phyloP scores from a whole-genome alignment of 371 early-diverging fungal genomes.

The Syncephalastrum contaminatum region DNA sequence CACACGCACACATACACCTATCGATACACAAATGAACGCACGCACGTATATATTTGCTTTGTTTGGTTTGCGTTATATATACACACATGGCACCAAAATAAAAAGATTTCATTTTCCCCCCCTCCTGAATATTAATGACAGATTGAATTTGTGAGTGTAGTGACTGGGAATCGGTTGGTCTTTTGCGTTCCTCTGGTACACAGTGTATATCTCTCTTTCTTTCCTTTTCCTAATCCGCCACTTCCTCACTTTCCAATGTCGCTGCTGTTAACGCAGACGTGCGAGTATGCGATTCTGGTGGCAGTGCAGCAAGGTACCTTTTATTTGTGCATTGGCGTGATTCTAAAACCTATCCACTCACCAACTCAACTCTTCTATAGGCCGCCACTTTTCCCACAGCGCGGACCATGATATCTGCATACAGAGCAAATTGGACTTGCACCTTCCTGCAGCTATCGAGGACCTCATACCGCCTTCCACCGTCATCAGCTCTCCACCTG shows the following conservation, averaged over 20 bases:
- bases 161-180: too few relatives aligned
- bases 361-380: slow-evolving; percentile 13
- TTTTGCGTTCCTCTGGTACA: too few relatives aligned
- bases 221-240: slow-evolving; percentile 1
- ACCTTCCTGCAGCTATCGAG: slow-evolving; percentile 40
- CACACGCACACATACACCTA: not conserved
- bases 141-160: too few relatives aligned
- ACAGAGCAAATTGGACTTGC: slow-evolving; percentile 42
- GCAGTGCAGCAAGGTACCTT: slow-evolving; percentile 42
- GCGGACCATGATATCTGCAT: slow-evolving; percentile 31
- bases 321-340: not conserved
- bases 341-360: slow-evolving; percentile 9
- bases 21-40: not conserved
- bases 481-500: slow-evolving; percentile 26
- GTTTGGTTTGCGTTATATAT: not conserved
- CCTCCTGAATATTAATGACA: too few relatives aligned
- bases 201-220: slow-evolving; percentile 1
- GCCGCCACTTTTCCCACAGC: slow-evolving; percentile 34
- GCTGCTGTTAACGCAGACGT: slow-evolving; percentile 45
- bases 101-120: not conserved
- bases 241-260: slow-evolving; percentile 27
- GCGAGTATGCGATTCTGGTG: slow-evolving; percentile 49
- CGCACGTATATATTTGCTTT: too few relatives aligned
- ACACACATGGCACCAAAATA: slow-evolving; percentile 1
- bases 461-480: slow-evolving; percentile 47